Conservation (phyloP, 73 alveolate genomes). For the Breviolum minutum region DNA sequence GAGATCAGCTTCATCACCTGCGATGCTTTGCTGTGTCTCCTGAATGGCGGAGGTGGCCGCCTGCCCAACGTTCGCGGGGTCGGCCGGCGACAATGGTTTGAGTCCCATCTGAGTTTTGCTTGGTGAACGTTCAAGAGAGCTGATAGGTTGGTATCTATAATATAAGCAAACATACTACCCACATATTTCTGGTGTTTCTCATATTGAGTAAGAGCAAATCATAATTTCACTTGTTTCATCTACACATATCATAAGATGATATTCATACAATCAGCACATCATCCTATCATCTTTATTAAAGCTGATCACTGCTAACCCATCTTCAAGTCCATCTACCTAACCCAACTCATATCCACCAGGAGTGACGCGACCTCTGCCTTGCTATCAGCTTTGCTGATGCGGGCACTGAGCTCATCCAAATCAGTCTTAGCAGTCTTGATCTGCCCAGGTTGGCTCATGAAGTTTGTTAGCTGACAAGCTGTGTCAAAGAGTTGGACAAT, state of each 20-base stretch:
- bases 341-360: neutral
- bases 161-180: too few species aligned
- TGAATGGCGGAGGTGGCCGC: constrained; percentile 57
- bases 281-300: neutral
- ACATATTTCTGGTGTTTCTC: too few species aligned
- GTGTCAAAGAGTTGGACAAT: too few species aligned
- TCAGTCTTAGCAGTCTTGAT: constrained; percentile 83
- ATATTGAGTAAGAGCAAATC: too few species aligned
- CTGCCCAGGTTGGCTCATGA: neutral
- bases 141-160: too few species aligned
- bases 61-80: neutral
- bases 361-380: constrained; percentile 9
- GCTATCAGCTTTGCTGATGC: constrained; percentile 86
- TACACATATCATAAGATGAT: too few species aligned
- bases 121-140: too few species aligned
- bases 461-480: too few species aligned
- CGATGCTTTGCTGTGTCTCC: constrained; percentile 61
- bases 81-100: neutral
- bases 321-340: too few species aligned
- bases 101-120: too few species aligned
- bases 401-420: constrained; percentile 72
- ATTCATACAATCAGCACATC: neutral
- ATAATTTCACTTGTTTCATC: too few species aligned
- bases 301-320: too few species aligned
- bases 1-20: constrained; percentile 26